Evolutionary conservation across 306 rosid genomes (phyloP).

Genomic region (Echinosophora koreensis): DNA sequence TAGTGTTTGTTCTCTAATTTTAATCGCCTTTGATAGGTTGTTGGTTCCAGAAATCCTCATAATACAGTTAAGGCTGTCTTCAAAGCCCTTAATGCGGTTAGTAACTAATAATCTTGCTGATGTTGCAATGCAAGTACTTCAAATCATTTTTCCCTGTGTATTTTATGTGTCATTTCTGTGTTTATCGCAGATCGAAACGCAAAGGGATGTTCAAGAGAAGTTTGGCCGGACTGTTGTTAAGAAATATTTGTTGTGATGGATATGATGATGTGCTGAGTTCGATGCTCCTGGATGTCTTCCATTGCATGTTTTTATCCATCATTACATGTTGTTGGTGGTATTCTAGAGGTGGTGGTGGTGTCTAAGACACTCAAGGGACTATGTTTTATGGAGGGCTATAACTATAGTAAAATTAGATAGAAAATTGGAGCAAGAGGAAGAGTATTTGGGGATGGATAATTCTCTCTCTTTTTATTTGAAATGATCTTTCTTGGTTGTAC

Average conservation of each 20-base stretch:
- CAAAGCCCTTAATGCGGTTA: slow-evolving; percentile 89
- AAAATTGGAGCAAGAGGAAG: too few species aligned
- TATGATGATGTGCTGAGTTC: too few species aligned
- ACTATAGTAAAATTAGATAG: too few species aligned
- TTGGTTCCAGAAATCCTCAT: slow-evolving; percentile 90
- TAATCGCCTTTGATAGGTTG: slow-evolving; percentile 59
- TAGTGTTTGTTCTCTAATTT: slow-evolving; percentile 36
- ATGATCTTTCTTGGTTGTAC: too few species aligned
- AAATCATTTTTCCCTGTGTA: slow-evolving; percentile 6
- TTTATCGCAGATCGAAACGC: slow-evolving; percentile 83
- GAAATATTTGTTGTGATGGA: slow-evolving; percentile 75
- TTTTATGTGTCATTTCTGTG: slow-evolving; percentile 34
- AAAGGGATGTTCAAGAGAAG: slow-evolving; percentile 91
- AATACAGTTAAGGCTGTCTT: slow-evolving; percentile 90
- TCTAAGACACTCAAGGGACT: too few species aligned
- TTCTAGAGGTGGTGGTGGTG: too few species aligned
- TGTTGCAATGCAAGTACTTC: slow-evolving; percentile 26
- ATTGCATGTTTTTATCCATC: too few species aligned
- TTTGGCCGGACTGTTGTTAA: slow-evolving; percentile 92
- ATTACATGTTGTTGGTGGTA: too few species aligned
- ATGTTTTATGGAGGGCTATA: too few species aligned
- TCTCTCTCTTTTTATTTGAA: too few species aligned
- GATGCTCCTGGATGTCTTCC: too few species aligned
- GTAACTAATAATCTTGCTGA: slow-evolving; percentile 49
- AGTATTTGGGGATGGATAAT: too few species aligned